Conservation (phyloP, 1,284 basidiomycete genomes). For the Rhodotorula sp. region DNA sequence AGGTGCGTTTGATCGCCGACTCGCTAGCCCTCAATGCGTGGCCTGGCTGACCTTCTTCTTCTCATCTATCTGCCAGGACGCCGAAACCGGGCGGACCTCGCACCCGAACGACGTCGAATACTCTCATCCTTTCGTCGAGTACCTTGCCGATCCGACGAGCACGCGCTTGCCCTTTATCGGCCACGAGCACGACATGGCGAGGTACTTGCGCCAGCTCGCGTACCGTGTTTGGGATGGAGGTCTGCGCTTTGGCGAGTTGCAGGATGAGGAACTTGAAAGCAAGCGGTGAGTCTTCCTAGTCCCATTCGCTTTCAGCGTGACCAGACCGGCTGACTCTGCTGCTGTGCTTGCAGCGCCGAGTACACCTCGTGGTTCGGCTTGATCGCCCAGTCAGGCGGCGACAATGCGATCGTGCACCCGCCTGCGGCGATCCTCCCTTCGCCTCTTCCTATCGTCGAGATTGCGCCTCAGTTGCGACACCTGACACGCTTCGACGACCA, state of each 20-base stretch:
- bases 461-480: slow-evolving; percentile 64
- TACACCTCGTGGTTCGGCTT: slow-evolving; percentile 3
- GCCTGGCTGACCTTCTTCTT: background rate
- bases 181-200: slow-evolving; percentile 13
- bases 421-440: slow-evolving; percentile 17
- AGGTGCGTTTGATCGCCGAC: slow-evolving; percentile 29
- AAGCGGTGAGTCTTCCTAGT: slow-evolving; percentile 3
- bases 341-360: slow-evolving; percentile 3
- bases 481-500: slow-evolving; percentile 71
- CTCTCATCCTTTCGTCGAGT: background rate
- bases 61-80: slow-evolving; percentile 3
- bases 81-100: slow-evolving; percentile 2
- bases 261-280: slow-evolving; percentile 15
- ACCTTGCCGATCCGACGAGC: background rate
- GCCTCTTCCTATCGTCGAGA: slow-evolving; percentile 49
- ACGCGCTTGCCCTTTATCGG: slow-evolving; percentile 16
- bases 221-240: background rate
- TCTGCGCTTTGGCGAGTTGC: background rate
- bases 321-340: background rate
- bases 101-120: slow-evolving; percentile 5
- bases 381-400: slow-evolving; percentile 6
- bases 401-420: slow-evolving; percentile 9
- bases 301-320: background rate
- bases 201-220: background rate
- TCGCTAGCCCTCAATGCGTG: background rate